Percentiles rank a stretch among this genome's conserved stretches.
phyloP scores from a whole-genome alignment of 2,329 filamentous ascomycete species.

The Colletotrichum tanaceti region DNA sequence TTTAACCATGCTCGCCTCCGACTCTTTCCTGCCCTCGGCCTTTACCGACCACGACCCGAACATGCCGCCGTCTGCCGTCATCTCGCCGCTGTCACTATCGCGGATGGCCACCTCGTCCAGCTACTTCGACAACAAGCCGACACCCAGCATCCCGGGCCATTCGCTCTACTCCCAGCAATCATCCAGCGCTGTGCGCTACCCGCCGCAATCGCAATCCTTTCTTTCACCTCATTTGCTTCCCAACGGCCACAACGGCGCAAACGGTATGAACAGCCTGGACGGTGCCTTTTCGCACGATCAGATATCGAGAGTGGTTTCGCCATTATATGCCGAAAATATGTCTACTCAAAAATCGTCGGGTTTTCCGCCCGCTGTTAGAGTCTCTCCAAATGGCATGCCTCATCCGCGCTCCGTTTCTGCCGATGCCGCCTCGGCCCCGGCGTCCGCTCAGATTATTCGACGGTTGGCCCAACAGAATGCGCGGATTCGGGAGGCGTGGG shows the following conservation, averaged over 20 bases:
- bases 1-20: constrained; percentile 56
- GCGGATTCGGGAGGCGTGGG: constrained; percentile 62
- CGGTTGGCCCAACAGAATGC: constrained; percentile 57
- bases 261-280: constrained; percentile 15
- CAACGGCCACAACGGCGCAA: constrained; percentile 24
- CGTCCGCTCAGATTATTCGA: constrained; percentile 52
- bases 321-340: constrained; percentile 18
- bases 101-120: constrained; percentile 46
- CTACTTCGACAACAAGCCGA: constrained; percentile 52
- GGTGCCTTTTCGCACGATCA: constrained; percentile 27
- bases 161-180: constrained; percentile 43
- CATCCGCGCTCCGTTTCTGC: constrained; percentile 48
- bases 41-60: constrained; percentile 50
- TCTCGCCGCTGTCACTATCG: constrained; percentile 54
- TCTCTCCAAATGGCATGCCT: constrained; percentile 46
- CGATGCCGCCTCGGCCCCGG: constrained; percentile 43
- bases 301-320: constrained; percentile 39
- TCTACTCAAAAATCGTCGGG: constrained; percentile 22
- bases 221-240: constrained; percentile 43
- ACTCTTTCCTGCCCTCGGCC: constrained; percentile 57
- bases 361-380: constrained; percentile 37
- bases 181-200: constrained; percentile 41
- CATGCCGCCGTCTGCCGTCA: constrained; percentile 50
- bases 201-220: constrained; percentile 42
- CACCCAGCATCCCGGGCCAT: constrained; percentile 41